Evolutionary conservation across 306 rosid species (phyloP).

Genomic region (Albizia julibrissin): DNA sequence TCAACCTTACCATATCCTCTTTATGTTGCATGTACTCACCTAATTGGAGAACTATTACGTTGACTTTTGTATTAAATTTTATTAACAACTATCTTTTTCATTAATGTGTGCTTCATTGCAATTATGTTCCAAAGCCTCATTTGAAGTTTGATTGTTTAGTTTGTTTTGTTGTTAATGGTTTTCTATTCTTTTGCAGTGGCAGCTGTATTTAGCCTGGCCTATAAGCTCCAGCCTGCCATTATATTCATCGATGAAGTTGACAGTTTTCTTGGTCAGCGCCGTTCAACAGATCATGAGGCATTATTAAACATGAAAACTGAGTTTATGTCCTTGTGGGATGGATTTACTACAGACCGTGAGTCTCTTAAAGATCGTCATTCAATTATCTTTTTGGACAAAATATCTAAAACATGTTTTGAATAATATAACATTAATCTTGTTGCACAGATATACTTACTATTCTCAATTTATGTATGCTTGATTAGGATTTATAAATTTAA

Average conservation of each 20-base stretch:
- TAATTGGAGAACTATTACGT: background rate
- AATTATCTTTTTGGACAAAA: background rate
- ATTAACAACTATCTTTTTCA: background rate
- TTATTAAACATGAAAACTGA: constrained; percentile 95
- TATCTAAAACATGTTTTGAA: constrained; percentile 23
- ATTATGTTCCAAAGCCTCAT: constrained; percentile 17
- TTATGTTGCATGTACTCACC: background rate
- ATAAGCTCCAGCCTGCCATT: constrained; percentile 97
- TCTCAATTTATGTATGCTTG: constrained; percentile 25
- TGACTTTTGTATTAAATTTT: constrained; percentile 5
- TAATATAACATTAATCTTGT: constrained; percentile 10
- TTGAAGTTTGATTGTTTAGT: constrained; percentile 12
- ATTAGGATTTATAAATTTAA: constrained; percentile 7
- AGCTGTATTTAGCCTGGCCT: constrained; percentile 95
- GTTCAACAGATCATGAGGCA: constrained; percentile 93
- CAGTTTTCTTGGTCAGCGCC: constrained; percentile 98
- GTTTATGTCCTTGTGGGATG: constrained; percentile 99
- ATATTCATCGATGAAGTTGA: constrained; percentile 98
- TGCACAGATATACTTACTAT: constrained; percentile 5
- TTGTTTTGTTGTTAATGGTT: constrained; percentile 23
- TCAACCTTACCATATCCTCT: background rate
- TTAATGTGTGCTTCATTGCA: constrained; percentile 20
- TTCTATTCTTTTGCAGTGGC: constrained; percentile 61
- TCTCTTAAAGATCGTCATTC: constrained; percentile 4
- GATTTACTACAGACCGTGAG: constrained; percentile 97